Base-by-base conservation (phyloP, 192 early-diverging fungal genomes). In the Coemansia sp. region DNA sequence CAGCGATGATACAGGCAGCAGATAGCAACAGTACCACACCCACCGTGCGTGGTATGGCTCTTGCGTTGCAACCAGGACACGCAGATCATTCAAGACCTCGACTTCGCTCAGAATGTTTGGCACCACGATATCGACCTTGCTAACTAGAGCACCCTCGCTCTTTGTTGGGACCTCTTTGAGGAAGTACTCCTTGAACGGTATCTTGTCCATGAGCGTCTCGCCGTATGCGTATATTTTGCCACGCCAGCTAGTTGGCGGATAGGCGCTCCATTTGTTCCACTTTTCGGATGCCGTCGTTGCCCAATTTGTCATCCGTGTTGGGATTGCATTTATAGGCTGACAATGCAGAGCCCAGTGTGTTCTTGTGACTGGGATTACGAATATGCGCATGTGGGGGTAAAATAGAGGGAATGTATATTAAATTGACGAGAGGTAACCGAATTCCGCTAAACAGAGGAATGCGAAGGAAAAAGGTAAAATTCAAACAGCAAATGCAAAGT, bases 121-220 rank as follows among this genome's bases (percentile, higher is more conserved):
- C 34, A 64, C 68, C 29, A 77, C 58, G 57, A 84, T 68, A 29
- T 76, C 70, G 23, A 75, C 63, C 33, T 75, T 74, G 39, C 20
- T 66, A 26, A 66, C 51, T 59, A 71, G 45, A 0, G 64, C 67
- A 20, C 74, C 70, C 26, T 77, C 72, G 63, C 65, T 63, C n/a
- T 86, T 87, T 15, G 70, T 75, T 26, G 90, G 90, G 6, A 93
- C 71, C 31, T 82, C 84, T 61, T 93, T 93, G 26, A 93, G 68
- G 72, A 93, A 93, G 49, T 84, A 88, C 74, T 93, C 91, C 33
- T 83, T 81, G 62, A 91, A 86, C 64, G 90, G 88, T 35, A 90
- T 84, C 58, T 79, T 84, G 68, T 91, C 89, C 81, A 93, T 85
- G 52, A 93, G 79, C 18, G 75, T 61, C 26, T 83, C 83, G 31